Evolutionary conservation across 2,329 filamentous ascomycete genomes (phyloP).

Genomic region (Colletotrichum zoysiae): DNA sequence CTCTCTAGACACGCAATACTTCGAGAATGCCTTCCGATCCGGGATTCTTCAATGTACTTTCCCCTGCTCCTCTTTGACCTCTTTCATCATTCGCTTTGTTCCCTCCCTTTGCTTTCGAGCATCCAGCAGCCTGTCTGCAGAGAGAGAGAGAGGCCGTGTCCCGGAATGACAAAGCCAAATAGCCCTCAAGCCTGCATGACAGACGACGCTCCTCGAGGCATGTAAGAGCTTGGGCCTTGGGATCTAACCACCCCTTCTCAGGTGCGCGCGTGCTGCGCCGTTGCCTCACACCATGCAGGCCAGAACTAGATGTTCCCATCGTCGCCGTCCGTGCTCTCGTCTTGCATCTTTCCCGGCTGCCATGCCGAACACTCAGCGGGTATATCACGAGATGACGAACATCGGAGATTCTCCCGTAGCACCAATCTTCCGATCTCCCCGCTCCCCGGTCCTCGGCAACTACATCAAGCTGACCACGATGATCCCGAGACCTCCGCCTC

Average conservation of each 20-base stretch:
- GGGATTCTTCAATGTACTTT: slow-evolving; percentile 15
- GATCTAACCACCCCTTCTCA: slow-evolving; percentile 7
- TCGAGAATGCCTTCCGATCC: slow-evolving; percentile 22
- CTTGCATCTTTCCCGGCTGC: slow-evolving; percentile 26
- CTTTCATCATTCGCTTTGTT: slow-evolving; percentile 1
- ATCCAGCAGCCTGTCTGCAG: slow-evolving; percentile 11
- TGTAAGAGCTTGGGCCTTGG: slow-evolving; percentile 5
- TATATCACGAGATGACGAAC: slow-evolving; percentile 33
- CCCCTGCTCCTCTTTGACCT: slow-evolving; percentile 9
- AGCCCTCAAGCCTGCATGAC: slow-evolving; percentile 11
- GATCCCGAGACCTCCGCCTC: slow-evolving; percentile 8
- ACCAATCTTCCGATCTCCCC: not conserved
- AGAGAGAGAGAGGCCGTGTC: slow-evolving; percentile 13
- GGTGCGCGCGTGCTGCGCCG: slow-evolving; percentile 13
- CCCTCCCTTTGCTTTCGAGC: slow-evolving; percentile 13
- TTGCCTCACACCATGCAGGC: slow-evolving; percentile 38
- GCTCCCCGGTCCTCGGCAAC: slow-evolving; percentile 19
- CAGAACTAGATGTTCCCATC: slow-evolving; percentile 35
- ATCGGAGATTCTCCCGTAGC: not conserved
- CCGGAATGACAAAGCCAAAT: not conserved
- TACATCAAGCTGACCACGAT: slow-evolving; percentile 12
- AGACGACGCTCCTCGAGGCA: slow-evolving; percentile 17
- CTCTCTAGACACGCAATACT: slow-evolving; percentile 15
- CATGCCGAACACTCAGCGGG: slow-evolving; percentile 17
- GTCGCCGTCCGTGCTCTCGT: slow-evolving; percentile 21